Conservation (phyloP, 768 basidiomycete species). For the Plicaturopsis crispa region DNA sequence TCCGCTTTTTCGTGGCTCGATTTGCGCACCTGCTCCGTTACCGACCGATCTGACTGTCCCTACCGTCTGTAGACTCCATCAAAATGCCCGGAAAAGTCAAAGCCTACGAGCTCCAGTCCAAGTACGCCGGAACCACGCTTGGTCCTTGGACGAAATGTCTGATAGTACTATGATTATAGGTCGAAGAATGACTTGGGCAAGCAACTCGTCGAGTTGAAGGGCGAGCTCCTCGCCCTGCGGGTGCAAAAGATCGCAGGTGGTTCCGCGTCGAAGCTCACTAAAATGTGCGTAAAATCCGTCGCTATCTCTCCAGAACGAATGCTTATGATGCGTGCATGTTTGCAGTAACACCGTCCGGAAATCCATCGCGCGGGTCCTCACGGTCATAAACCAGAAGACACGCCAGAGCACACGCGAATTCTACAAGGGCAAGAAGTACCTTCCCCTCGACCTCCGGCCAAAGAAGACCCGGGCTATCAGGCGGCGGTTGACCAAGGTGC, state of each 20-base stretch:
- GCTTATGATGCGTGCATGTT: constrained; percentile 1
- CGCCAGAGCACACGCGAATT: constrained; percentile 95
- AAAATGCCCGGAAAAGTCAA: constrained; percentile 90
- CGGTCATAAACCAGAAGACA: constrained; percentile 97
- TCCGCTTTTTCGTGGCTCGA: neutral
- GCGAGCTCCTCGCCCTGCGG: constrained; percentile 86
- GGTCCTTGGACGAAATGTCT: constrained; percentile 1
- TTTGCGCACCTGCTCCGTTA: constrained; percentile 12
- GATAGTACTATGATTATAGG: constrained; percentile 33
- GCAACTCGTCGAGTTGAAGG: constrained; percentile 91
- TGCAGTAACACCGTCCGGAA: constrained; percentile 93
- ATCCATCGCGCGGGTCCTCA: constrained; percentile 96
- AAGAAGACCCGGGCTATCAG: constrained; percentile 99
- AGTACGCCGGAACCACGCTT: constrained; percentile 44
- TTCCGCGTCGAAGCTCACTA: constrained; percentile 90
- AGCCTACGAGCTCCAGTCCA: constrained; percentile 94
- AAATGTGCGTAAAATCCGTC: constrained; percentile 79
- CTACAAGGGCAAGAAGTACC: constrained; percentile 96
- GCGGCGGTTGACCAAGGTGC: constrained; percentile 83
- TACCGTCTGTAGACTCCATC: constrained; percentile 23
- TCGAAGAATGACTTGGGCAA: constrained; percentile 95
- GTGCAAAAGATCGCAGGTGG: constrained; percentile 98
- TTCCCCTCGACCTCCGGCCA: constrained; percentile 92
- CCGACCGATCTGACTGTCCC: too few species aligned
- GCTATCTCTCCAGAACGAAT: too few species aligned